Percentiles rank a stretch among this genome's conserved stretches.
Evolutionary conservation across 1,284 basidiomycete genomes (phyloP).

Genomic region (Leccinum fallax): DNA sequence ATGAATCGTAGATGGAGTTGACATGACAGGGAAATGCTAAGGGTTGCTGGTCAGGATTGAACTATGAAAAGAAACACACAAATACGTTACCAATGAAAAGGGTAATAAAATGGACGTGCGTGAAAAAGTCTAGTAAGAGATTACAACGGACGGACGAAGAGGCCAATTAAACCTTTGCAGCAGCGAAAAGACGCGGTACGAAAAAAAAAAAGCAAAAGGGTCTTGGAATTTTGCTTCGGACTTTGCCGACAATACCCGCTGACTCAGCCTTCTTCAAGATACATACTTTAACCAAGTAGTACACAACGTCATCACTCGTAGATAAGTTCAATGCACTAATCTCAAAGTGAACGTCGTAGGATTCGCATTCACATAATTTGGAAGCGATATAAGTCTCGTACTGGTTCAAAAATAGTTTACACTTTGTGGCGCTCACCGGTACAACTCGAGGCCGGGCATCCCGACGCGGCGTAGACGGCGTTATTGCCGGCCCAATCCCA

Average conservation of each 20-base stretch:
- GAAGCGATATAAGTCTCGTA: neutral
- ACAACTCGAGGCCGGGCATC: constrained; percentile 36
- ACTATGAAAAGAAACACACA: too few species aligned
- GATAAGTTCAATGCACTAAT: constrained; percentile 20
- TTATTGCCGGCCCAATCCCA: constrained; percentile 43
- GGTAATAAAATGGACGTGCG: constrained; percentile 40
- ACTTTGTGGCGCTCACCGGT: constrained; percentile 28
- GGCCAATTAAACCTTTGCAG: constrained; percentile 34
- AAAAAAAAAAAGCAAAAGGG: constrained; percentile 18
- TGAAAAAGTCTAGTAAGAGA: constrained; percentile 39
- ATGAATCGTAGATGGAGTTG: constrained; percentile 40
- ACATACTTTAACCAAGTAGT: neutral
- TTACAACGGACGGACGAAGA: constrained; percentile 32
- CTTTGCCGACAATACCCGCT: constrained; percentile 29
- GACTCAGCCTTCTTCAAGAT: constrained; percentile 28
- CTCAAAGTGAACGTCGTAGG: constrained; percentile 18
- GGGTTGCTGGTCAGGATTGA: constrained; percentile 9
- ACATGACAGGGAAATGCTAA: constrained; percentile 38
- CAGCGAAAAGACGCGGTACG: constrained; percentile 27
- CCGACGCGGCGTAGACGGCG: constrained; percentile 28
- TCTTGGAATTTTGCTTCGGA: constrained; percentile 34
- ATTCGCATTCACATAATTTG: constrained; percentile 11
- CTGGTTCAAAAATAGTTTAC: neutral
- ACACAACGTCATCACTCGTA: constrained; percentile 7
- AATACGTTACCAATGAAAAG: constrained; percentile 31